phyloP scores from a whole-genome alignment of 306 rosid genomes.

The Vigna reflexopilosa region DNA sequence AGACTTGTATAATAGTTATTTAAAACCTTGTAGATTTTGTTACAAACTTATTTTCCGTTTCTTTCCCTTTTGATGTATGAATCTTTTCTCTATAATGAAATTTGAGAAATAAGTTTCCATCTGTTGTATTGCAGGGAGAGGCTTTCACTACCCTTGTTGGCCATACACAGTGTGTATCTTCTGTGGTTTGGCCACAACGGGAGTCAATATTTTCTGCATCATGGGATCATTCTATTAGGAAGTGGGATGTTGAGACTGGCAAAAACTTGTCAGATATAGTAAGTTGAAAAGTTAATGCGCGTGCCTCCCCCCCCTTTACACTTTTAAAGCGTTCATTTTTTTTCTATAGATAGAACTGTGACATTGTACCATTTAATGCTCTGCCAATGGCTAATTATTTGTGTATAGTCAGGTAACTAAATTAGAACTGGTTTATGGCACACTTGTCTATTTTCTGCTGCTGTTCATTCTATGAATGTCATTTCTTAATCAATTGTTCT shows the following conservation, averaged over 20 bases:
- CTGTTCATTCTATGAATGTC: background rate
- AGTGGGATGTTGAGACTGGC: constrained; percentile 89
- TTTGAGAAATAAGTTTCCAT: constrained; percentile 12
- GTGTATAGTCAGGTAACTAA: background rate
- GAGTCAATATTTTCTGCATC: constrained; percentile 87
- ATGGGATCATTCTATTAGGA: constrained; percentile 88
- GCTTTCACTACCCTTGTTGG: constrained; percentile 81
- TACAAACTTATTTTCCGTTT: constrained; percentile 4
- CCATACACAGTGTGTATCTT: constrained; percentile 89
- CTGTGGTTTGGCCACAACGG: constrained; percentile 80
- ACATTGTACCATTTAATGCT: background rate
- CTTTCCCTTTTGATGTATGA: constrained; percentile 15
- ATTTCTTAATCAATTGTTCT: background rate
- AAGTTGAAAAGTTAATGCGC: constrained; percentile 46
- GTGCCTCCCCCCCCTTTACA: background rate
- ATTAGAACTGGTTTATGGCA: background rate
- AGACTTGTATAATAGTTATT: background rate
- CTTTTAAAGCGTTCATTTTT: background rate
- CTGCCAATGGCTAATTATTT: constrained; percentile 20
- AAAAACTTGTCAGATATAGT: constrained; percentile 65
- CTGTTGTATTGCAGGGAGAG: constrained; percentile 62
- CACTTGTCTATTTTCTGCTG: constrained; percentile 12
- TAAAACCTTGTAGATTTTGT: constrained; percentile 18
- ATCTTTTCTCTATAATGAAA: constrained; percentile 9
- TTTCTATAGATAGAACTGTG: background rate